phyloP scores from a whole-genome alignment of 2,329 filamentous ascomycete species.

The Fusarium sulawesiense region DNA sequence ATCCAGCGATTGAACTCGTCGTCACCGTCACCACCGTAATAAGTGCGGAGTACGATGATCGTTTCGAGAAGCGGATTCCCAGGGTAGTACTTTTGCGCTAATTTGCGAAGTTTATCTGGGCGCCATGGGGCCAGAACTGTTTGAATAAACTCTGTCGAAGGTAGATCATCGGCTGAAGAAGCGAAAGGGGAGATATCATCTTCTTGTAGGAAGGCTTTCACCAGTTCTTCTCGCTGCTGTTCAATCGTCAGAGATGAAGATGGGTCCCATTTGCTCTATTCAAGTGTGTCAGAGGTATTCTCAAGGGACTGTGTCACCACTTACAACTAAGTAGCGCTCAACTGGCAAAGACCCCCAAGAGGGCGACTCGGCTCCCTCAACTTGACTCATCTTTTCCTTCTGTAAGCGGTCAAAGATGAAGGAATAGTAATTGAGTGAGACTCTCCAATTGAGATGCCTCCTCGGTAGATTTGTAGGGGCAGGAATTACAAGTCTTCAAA shows the following conservation, averaged over 20 bases:
- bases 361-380: fast-evolving
- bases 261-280: neutral
- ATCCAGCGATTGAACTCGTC: neutral
- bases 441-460: neutral
- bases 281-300: neutral
- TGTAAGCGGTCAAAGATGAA: fast-evolving
- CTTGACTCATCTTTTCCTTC: neutral
- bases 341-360: neutral
- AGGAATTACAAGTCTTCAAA: too few species aligned
- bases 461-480: neutral
- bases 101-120: neutral
- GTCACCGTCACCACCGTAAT: neutral
- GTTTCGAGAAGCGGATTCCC: neutral
- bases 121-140: neutral
- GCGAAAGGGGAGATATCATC: neutral
- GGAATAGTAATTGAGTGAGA: neutral
- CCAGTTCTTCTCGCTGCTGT: neutral
- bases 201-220: neutral
- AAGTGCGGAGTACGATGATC: neutral
- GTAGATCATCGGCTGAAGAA: fast-evolving
- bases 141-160: neutral
- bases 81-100: neutral
- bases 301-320: too few species aligned
- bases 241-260: neutral
- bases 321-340: neutral